A percentile compares a stretch with the other conserved stretches of the same genome.
These are phyloP conservation scores for Echium plantagineum DNA, from an alignment of 257 asterid genomes.

Conservation along the genomic window DNA sequence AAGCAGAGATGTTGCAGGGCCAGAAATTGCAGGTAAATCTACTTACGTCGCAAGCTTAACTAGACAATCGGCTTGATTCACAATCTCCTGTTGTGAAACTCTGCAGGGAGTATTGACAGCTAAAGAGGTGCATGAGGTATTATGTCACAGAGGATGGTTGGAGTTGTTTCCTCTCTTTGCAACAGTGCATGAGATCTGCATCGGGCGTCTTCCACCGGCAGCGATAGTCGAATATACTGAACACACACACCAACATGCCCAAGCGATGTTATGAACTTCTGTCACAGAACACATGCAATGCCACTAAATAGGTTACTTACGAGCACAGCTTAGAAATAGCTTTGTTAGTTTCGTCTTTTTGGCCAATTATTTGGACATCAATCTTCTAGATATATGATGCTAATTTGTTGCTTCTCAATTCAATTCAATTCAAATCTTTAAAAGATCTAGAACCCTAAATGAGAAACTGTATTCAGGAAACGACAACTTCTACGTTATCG, in stretches of 20 bases:
- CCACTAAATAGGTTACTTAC: background rate
- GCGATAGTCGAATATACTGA: conserved; percentile 65
- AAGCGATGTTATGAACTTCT: background rate
- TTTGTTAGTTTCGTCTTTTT: background rate
- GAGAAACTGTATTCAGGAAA: no score
- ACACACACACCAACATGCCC: conserved; percentile 39
- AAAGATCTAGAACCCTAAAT: no score
- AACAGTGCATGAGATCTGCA: conserved; percentile 80
- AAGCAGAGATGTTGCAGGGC: conserved; percentile 88
- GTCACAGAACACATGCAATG: background rate
- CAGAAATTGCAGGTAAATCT: conserved; percentile 68
- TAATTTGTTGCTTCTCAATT: background rate
- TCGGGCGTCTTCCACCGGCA: conserved; percentile 62
- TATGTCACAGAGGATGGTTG: conserved; percentile 70
- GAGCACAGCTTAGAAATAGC: background rate
- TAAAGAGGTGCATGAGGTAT: conserved; percentile 68
- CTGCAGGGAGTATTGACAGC: conserved; percentile 86
- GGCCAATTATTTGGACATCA: background rate
- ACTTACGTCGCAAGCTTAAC: background rate
- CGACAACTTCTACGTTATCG: no score
- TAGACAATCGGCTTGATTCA: background rate
- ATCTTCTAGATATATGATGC: background rate
- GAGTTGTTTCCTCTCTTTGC: conserved; percentile 83
- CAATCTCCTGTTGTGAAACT: conserved; percentile 2
- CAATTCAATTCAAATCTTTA: background rate